Evolutionary conservation across 2,329 filamentous ascomycete species (phyloP), one percentile per base, ranked within the genome.

Genomic region (Cytospora leucostoma): DNA sequence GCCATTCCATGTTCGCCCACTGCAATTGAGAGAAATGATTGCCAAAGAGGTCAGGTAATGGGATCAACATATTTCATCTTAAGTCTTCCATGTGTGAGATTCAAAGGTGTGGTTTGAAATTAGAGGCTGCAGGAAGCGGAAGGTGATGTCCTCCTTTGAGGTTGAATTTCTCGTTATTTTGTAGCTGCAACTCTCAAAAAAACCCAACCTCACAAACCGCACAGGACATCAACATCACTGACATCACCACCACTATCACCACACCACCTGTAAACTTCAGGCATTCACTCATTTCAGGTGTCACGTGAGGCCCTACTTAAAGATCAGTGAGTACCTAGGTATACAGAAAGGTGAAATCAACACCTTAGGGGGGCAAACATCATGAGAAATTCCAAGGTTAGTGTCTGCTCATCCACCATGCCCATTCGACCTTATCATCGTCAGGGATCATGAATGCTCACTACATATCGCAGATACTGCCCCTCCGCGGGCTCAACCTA

Each of bases 401-500:
- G 56, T 38, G n/a, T 35, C n/a, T 27, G 15, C 44, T 21, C 13
- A 55, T 40, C 21, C 32, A 19, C 4, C 8, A 21, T 12, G 8
- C 33, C 8, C 12, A 21, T 19, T n/a, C n/a, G 10, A 32, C n/a
- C 2, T 59, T 33, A 27, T 50, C 13, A 11, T 27, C 2, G 27
- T 27, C 56, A 49, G 13, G 58, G 52, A 15, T 33, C 3, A 33
- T 44, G 13, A 33, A 19, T 49, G n/a, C 56, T 67, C 21, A 67
- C 55, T 12, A 44, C 40, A 11, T 19, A 5, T n/a, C 8, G 10
- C 69, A 80, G 76, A 76, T 78, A 52, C 77, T 80, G 7, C 80
- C 81, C 1, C 75, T 86, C 10, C 79, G 80, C 10, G 66, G 71
- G 33, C 67, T 76, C 33, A 69, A 68, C 6, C 66, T 75, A 21